These are phyloP conservation scores for Phellinidium pouzarii DNA, from an alignment of 1,284 basidiomycete genomes.

Conservation along the genomic window DNA sequence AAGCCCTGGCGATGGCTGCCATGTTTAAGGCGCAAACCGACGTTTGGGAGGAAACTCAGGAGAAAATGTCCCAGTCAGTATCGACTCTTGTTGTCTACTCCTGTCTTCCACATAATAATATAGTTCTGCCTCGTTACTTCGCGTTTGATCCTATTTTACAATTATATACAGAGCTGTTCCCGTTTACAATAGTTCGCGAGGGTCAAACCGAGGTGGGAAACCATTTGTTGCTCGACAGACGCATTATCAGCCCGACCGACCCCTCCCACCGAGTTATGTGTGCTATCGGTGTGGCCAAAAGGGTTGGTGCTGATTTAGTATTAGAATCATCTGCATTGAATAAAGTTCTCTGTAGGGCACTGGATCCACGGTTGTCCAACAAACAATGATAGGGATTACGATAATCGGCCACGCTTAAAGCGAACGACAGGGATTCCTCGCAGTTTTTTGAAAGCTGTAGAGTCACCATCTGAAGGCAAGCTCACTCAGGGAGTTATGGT, in stretches of 20 bases:
- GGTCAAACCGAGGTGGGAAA: slow-evolving; percentile 55
- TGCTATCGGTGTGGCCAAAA: slow-evolving; percentile 98
- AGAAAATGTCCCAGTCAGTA: slow-evolving; percentile 95
- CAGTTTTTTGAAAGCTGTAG: slow-evolving; percentile 95
- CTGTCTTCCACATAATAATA: slow-evolving; percentile 5
- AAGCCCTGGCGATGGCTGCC: slow-evolving; percentile 85
- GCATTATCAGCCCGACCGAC: slow-evolving; percentile 51
- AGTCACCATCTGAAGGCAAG: slow-evolving; percentile 72
- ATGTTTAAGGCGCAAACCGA: slow-evolving; percentile 91
- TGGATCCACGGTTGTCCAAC: slow-evolving; percentile 99
- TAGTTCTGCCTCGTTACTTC: slow-evolving; percentile 30
- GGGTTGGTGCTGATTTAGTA: slow-evolving; percentile 48
- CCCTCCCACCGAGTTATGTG: slow-evolving; percentile 92
- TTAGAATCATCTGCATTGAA: background rate
- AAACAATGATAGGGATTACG: slow-evolving; percentile 91
- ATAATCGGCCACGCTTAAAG: slow-evolving; percentile 93
- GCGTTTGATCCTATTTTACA: slow-evolving; percentile 30
- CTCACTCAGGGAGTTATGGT: slow-evolving; percentile 88
- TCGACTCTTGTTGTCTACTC: slow-evolving; percentile 33
- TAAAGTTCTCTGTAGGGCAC: slow-evolving; percentile 57
- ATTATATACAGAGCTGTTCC: slow-evolving; percentile 65
- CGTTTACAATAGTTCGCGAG: slow-evolving; percentile 60
- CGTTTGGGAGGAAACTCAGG: slow-evolving; percentile 94
- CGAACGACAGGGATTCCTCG: slow-evolving; percentile 97
- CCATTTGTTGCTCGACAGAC: slow-evolving; percentile 39